Conservation (phyloP, 2,329 filamentous ascomycete species). For the Parascedosporium putredinis region DNA sequence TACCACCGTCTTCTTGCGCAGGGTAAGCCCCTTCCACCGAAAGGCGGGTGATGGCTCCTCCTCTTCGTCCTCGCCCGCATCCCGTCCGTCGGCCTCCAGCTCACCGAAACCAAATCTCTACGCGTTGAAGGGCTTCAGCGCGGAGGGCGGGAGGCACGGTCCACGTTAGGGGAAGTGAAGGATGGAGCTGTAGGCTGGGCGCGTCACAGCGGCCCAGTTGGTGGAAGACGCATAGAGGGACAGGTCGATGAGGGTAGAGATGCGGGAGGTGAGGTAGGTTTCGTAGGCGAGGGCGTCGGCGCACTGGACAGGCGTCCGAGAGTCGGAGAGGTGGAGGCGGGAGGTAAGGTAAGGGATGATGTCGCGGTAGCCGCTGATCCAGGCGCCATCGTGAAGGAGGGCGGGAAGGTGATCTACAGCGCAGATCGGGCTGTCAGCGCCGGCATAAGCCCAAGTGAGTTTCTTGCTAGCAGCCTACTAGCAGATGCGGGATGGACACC, state of each 20-base stretch:
- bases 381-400: slow-evolving; percentile 38
- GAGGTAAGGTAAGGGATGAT: slow-evolving; percentile 47
- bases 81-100: slow-evolving; percentile 48
- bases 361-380: slow-evolving; percentile 48
- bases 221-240: slow-evolving; percentile 82
- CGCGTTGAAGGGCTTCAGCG: slow-evolving; percentile 57
- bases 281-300: slow-evolving; percentile 44
- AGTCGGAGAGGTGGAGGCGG: slow-evolving; percentile 22
- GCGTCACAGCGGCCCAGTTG: slow-evolving; percentile 71
- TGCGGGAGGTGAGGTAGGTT: slow-evolving; percentile 63
- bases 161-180: slow-evolving; percentile 86
- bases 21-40: slow-evolving; percentile 24
- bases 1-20: slow-evolving; percentile 43
- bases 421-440: slow-evolving; percentile 10
- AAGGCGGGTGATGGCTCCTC: slow-evolving; percentile 26
- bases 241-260: slow-evolving; percentile 71
- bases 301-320: slow-evolving; percentile 29
- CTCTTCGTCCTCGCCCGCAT: slow-evolving; percentile 18
- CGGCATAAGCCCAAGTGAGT: no score
- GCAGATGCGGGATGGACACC: background rate
- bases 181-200: slow-evolving; percentile 69
- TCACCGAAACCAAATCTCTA: slow-evolving; percentile 60
- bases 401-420: slow-evolving; percentile 43
- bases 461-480: no score
- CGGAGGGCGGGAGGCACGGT: slow-evolving; percentile 67